Evolutionary conservation across 1,284 basidiomycete genomes (phyloP), one percentile per base, ranked within the genome.

Genomic region (Cryptococcus wingfieldii): DNA sequence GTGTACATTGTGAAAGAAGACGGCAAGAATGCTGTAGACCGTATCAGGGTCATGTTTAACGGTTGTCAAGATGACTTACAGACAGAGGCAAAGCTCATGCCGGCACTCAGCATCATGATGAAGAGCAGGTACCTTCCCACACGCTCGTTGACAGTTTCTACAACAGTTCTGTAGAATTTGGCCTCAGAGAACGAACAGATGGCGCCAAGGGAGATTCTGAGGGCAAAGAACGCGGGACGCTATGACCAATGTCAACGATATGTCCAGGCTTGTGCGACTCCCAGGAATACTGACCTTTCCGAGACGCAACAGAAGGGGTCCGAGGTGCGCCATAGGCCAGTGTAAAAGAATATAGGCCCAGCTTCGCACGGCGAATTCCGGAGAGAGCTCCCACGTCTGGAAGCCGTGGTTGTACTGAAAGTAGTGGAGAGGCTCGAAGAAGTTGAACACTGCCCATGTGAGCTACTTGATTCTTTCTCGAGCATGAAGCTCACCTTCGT

Each of bases 331-430:
- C 12, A 69, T 62, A 48, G 69, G 78, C 69, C 72, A 74, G 77
- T 93, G 90, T 14, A 94, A 70, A 38, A 90, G 71, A 56, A 95
- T 83, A 75, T 98, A 98, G 9, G 90, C 85, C 92, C 93, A 98
- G 61, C 90, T 94, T 59, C 96, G 82, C 61, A 99, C 87, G 6
- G 92, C 86, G 71, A 88, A 97, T 55, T 84, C 78, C 6, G 96
- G 93, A 10, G 93, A 90, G 7, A 90, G 86, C 72, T 98, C 96
- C 96, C 96, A 98, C 1, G 96, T 98, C 77, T 98, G 93, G 76
- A 98, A 98, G 7, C 89, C 91, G 64, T 86, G 80, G 31, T 89
- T 89, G 62, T 85, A 80, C 62, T 86, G 83, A 52, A 94, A 80
- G 76, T 93, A 92, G 76, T 98, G 95, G 37, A 98, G 79, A 23